Percentiles rank a stretch among this genome's conserved stretches.
Conservation (phyloP, 805 yeast species). For the Candida pseudofarinosa region DNA sequence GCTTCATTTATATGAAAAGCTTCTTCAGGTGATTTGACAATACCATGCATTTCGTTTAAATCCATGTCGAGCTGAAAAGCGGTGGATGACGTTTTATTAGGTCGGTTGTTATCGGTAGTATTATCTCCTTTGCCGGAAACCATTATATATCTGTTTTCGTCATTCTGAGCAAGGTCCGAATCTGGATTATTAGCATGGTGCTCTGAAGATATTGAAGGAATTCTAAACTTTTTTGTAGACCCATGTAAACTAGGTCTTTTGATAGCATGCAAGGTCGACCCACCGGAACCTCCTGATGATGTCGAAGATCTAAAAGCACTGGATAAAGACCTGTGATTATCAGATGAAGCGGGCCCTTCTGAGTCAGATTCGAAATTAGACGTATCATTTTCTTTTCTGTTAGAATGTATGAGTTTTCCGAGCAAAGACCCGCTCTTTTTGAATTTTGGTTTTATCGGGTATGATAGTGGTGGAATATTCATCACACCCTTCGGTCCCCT, state of each 20-base stretch:
- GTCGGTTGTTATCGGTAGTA: background rate
- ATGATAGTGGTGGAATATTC: constrained; percentile 43
- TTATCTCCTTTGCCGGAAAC: background rate
- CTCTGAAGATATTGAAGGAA: constrained; percentile 32
- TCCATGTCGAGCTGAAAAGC: constrained; percentile 43
- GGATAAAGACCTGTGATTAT: background rate
- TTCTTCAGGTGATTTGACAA: constrained; percentile 29
- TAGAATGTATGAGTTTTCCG: constrained; percentile 36
- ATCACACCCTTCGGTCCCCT: constrained; percentile 22
- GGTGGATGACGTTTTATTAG: constrained; percentile 3
- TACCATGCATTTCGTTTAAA: constrained; percentile 49
- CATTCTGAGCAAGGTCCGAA: constrained; percentile 4
- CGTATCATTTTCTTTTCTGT: constrained; percentile 26
- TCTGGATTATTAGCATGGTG: constrained; percentile 16
- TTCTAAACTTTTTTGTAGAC: constrained; percentile 29
- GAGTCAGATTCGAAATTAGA: constrained; percentile 2
- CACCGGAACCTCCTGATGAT: background rate
- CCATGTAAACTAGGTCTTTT: constrained; percentile 16
- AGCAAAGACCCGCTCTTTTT: constrained; percentile 34
- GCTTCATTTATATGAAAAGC: background rate
- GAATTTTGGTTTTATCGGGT: constrained; percentile 48
- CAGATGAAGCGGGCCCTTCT: background rate
- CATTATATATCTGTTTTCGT: constrained; percentile 5
- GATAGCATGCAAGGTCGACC: constrained; percentile 1
- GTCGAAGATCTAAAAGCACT: background rate